Conservation (phyloP, 2,329 filamentous ascomycete species). For the Colletotrichum tanaceti region DNA sequence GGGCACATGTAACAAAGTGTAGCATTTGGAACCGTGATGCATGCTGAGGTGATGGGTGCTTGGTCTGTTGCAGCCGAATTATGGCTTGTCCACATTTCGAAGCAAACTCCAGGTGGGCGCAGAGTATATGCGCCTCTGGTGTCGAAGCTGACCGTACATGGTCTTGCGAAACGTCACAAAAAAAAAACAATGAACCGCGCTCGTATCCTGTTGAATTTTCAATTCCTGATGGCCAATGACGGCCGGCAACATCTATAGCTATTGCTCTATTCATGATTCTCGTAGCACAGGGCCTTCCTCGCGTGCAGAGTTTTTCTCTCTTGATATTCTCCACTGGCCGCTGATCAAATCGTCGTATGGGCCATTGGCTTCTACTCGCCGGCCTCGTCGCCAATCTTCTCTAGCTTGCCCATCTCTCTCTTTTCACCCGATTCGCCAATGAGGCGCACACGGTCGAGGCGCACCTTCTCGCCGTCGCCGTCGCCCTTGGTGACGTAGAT, state of each 20-base stretch:
- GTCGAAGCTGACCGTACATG: background rate
- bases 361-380: slow-evolving; percentile 61
- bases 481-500: slow-evolving; percentile 91
- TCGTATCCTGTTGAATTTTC: slow-evolving; percentile 12
- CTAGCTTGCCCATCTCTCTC: slow-evolving; percentile 91
- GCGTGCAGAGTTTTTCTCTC: slow-evolving; percentile 23
- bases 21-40: background rate
- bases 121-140: too few species aligned
- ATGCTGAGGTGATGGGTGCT: too few species aligned
- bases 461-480: slow-evolving; percentile 83
- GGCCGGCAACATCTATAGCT: slow-evolving; percentile 26
- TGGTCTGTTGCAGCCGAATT: too few species aligned
- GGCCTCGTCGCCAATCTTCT: slow-evolving; percentile 87
- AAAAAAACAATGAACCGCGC: too few species aligned
- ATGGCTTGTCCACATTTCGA: too few species aligned
- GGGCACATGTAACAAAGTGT: background rate
- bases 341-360: slow-evolving; percentile 3
- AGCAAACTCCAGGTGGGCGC: too few species aligned
- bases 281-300: slow-evolving; percentile 4
- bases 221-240: background rate
- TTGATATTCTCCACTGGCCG: slow-evolving; percentile 4
- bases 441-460: slow-evolving; percentile 81
- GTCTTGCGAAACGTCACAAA: background rate
- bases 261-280: slow-evolving; percentile 40
- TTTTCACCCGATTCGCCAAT: slow-evolving; percentile 93